Conservation (phyloP, 1,284 basidiomycete species). For the Moniliella sp. region DNA sequence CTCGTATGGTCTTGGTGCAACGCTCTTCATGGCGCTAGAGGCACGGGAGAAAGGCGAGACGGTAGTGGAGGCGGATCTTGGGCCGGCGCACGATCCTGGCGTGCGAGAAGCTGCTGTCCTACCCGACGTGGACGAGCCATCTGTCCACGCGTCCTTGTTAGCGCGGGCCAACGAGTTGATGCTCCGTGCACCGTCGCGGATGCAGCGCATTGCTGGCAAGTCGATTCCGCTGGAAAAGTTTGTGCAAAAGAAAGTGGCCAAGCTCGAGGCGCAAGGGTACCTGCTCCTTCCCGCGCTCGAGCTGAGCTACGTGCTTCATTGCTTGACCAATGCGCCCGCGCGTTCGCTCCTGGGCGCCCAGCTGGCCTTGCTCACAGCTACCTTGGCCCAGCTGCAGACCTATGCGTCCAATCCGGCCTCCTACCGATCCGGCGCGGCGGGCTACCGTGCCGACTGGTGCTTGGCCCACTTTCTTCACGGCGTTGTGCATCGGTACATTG, state of each 20-base stretch:
- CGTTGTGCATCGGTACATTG: constrained; percentile 27
- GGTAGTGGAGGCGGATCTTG: no score
- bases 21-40: constrained; percentile 10
- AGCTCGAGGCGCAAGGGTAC: constrained; percentile 17
- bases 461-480: constrained; percentile 29
- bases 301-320: constrained; percentile 31
- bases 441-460: constrained; percentile 24
- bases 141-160: no score
- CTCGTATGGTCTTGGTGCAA: constrained; percentile 19
- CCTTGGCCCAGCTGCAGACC: constrained; percentile 12
- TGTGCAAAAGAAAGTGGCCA: constrained; percentile 23
- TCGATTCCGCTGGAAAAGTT: constrained; percentile 32
- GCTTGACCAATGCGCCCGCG: constrained; percentile 23
- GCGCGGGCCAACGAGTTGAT: constrained; percentile 19
- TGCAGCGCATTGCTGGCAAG: constrained; percentile 31
- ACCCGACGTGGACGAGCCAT: no score
- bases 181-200: constrained; percentile 12
- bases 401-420: constrained; percentile 9
- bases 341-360: constrained; percentile 13
- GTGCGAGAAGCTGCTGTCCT: no score
- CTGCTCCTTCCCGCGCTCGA: constrained; percentile 25
- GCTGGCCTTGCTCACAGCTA: constrained; percentile 15
- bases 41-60: constrained; percentile 9
- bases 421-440: constrained; percentile 8
- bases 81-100: constrained; percentile 1